Conservation (phyloP, 2,329 filamentous ascomycete species). For the Exophiala viscosa region DNA sequence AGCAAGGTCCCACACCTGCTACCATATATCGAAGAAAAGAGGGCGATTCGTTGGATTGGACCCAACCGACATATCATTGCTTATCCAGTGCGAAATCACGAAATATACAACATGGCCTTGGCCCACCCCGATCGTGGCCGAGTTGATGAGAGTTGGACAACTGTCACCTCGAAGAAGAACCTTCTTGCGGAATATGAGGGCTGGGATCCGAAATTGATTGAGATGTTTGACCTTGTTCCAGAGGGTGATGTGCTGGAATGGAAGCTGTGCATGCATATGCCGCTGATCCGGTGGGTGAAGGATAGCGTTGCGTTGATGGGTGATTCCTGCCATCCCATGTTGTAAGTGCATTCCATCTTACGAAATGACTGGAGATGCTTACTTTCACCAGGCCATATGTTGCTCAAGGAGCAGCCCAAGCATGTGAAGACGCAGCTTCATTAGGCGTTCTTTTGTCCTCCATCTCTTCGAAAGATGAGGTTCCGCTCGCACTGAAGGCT, state of each 20-base stretch:
- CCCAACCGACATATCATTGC: conserved; percentile 32
- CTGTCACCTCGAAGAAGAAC: conserved; percentile 55
- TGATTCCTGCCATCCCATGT: conserved; percentile 45
- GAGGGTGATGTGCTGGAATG: conserved; percentile 64
- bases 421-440: conserved; percentile 42
- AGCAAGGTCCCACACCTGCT: conserved; percentile 30
- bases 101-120: conserved; percentile 65
- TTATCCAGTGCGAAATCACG: conserved; percentile 46
- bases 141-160: conserved; percentile 61
- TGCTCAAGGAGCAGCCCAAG: conserved; percentile 44
- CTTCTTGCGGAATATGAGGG: conserved; percentile 59
- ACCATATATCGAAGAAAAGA: conserved; percentile 29
- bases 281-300: conserved; percentile 58
- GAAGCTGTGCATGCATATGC: conserved; percentile 60
- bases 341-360: conserved; percentile 21
- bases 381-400: conserved; percentile 35
- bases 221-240: conserved; percentile 58
- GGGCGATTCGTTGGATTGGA: conserved; percentile 34
- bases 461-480: conserved; percentile 38
- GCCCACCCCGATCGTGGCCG: conserved; percentile 60
- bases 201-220: conserved; percentile 58
- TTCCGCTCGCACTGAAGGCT: conserved; percentile 33
- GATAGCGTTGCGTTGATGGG: conserved; percentile 38
- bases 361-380: not conserved
- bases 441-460: conserved; percentile 31